Evolutionary conservation across 805 yeast genomes (phyloP), one percentile per base, ranked within the genome.

Genomic region (Starmerella sp.): DNA sequence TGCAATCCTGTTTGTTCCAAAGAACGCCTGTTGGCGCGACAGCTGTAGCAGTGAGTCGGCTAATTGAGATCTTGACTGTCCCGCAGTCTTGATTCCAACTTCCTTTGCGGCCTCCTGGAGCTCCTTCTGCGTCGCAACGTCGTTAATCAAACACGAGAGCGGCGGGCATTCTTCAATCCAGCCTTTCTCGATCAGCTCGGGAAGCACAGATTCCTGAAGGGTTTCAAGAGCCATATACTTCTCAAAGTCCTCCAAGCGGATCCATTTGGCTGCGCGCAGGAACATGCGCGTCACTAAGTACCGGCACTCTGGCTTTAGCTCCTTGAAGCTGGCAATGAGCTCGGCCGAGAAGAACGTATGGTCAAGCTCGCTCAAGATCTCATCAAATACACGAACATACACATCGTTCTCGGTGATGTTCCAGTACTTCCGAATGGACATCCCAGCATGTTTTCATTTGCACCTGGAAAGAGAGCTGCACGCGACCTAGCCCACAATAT

Each of bases 161-260:
- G 54, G 52, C 6, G 60, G 59, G 2, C 48, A 35, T 10, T 17
- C 48, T n/a, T 10, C 29, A 1, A 63, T 37, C 63, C 65, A 60
- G 6, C 45, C 38, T 10, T 32, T 28, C 11, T 35, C 51, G 2
- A 49, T 45, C 3, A 65, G 56, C 34, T 57, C 60, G 1, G 48
- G 47, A n/a, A 54, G 22, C 6, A 59, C 52, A 1, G 51, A 48
- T 5, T 14, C 38, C 8, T 53, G 39, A 22, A 63, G 54, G 4
- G 50, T 55, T 7, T 60, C 64, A 3, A 48, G 53, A 3, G 62
- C 57, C 49, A 66, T 51, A 44, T 65, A 66, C 22, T 58, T 63
- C 5, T 36, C 51, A 11, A 62, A 51, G 11, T 65, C 67, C n/a
- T 45, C 50, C 13, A 53, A 22, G 6, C 63, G 49, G 30, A 65